These are phyloP conservation scores for Hypoxylon sp. DNA, from an alignment of 2,329 filamentous ascomycete species.

Conservation along the genomic window DNA sequence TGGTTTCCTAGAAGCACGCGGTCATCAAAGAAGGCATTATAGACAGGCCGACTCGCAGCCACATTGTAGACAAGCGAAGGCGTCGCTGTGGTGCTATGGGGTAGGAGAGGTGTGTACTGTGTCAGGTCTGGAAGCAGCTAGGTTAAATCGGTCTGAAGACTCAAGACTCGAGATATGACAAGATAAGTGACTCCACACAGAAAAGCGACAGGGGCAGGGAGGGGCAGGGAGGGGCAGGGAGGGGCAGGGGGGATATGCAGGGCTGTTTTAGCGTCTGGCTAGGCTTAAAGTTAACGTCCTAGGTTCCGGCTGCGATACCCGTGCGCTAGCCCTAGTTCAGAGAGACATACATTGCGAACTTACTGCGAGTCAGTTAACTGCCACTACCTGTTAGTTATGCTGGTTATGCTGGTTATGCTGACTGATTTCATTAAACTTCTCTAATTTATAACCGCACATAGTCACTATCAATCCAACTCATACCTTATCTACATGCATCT, in stretches of 20 bases:
- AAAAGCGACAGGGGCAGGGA: conserved; percentile 4
- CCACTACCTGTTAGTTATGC: conserved; percentile 8
- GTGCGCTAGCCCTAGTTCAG: conserved; percentile 8
- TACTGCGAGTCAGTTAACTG: conserved; percentile 4
- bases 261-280: conserved; percentile 20
- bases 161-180: neutral
- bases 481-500: neutral
- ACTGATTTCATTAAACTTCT: conserved; percentile 2
- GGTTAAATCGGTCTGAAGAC: neutral
- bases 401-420: neutral
- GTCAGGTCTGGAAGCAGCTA: neutral
- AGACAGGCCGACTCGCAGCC: neutral
- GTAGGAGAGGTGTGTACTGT: neutral
- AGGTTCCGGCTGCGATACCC: neutral
- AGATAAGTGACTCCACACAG: conserved; percentile 15
- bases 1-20: conserved; percentile 3
- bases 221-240: conserved; percentile 14
- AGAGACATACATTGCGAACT: conserved; percentile 15
- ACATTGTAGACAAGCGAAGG: neutral
- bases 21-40: neutral
- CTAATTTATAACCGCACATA: conserved; percentile 18
- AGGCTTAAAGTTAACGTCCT: conserved; percentile 9
- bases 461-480: conserved; percentile 13
- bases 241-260: conserved; percentile 20
- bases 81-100: neutral